Conservation (phyloP, 2,329 filamentous ascomycete genomes). For the Zymoseptoria tritici region DNA sequence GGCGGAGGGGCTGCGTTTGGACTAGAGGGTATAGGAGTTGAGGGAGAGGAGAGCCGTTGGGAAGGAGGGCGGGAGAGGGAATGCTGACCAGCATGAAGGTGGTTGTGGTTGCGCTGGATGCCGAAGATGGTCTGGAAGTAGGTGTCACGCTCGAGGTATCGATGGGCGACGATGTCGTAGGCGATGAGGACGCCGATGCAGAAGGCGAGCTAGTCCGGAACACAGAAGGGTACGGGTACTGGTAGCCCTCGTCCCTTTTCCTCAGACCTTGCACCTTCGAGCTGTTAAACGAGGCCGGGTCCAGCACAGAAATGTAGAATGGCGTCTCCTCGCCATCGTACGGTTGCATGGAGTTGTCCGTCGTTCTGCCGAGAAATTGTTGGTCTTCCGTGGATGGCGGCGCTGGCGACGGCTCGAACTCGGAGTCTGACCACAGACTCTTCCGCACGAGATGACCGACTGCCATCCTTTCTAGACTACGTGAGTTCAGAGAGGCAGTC, state of each 20-base stretch:
- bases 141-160: not conserved
- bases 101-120: slow-evolving; percentile 36
- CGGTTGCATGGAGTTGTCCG: slow-evolving; percentile 60
- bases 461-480: not conserved
- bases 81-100: slow-evolving; percentile 49
- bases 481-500: slow-evolving; percentile 9
- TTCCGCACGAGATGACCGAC: slow-evolving; percentile 1
- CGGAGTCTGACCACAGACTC: slow-evolving; percentile 20
- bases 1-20: slow-evolving; percentile 64
- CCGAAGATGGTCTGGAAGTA: slow-evolving; percentile 5
- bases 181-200: slow-evolving; percentile 8
- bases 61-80: slow-evolving; percentile 54
- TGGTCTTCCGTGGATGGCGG: slow-evolving; percentile 62
- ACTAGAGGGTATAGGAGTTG: slow-evolving; percentile 66
- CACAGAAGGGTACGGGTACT: slow-evolving; percentile 15
- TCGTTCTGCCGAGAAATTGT: slow-evolving; percentile 76
- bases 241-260: slow-evolving; percentile 19
- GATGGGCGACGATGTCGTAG: slow-evolving; percentile 36
- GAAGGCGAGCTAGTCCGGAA: not conserved
- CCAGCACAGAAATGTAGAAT: slow-evolving; percentile 72
- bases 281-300: slow-evolving; percentile 8
- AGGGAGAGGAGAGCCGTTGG: slow-evolving; percentile 64
- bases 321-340: slow-evolving; percentile 83
- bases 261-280: not conserved
- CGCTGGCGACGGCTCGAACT: slow-evolving; percentile 44